Evolutionary conservation across 192 early-diverging fungal genomes (phyloP), one percentile per base, ranked within the genome.

Genomic region (Dissophora globulifera): DNA sequence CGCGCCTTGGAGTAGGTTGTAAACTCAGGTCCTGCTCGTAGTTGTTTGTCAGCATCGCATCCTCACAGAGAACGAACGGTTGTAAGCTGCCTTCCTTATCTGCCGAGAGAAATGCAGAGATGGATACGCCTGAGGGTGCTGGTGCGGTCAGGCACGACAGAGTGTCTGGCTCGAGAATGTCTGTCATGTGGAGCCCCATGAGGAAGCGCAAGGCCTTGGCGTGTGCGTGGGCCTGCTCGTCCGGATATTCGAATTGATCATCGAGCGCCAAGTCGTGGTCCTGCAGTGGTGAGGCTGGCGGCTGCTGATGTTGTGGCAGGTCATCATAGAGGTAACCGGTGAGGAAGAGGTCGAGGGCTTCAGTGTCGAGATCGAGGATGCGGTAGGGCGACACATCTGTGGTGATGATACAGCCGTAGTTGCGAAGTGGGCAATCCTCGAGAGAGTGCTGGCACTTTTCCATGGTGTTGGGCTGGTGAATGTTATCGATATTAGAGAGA

Each of bases 401-500:
- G 50, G 72, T 67, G 27, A 64, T 76, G 64, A 76, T 76, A 19
- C 45, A 54, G 19, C 62, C 50, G 50, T 58, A 76, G 9, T 58
- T 50, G 26, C 64, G 56, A 17, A 76, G 63, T 10, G 58, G 72
- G 47, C 72, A 76, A 32, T 54, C 33, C 22, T 43, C 63, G 32
- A 76, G 15, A 9, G 72, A 43, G 30, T 76, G 71, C 53, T 60
- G 38, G 1, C 20, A 9, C 5, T 41, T 50, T 27, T 62, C 20
- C 41, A 43, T 58, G 40, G 25, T 29, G 54, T 15, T 16, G 47
- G 53, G 12, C n/a, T 48, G 15, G n/a, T n/a, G n/a, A n/a, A n/a
- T n/a, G n/a, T n/a, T n/a, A n/a, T n/a, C n/a, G n/a, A n/a, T n/a
- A n/a, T n/a, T n/a, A n/a, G n/a, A n/a, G n/a, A n/a, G n/a, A n/a